These are phyloP conservation scores for Beauveria bassiana DNA, from an alignment of 2,329 filamentous ascomycete species.

Conservation along the genomic window DNA sequence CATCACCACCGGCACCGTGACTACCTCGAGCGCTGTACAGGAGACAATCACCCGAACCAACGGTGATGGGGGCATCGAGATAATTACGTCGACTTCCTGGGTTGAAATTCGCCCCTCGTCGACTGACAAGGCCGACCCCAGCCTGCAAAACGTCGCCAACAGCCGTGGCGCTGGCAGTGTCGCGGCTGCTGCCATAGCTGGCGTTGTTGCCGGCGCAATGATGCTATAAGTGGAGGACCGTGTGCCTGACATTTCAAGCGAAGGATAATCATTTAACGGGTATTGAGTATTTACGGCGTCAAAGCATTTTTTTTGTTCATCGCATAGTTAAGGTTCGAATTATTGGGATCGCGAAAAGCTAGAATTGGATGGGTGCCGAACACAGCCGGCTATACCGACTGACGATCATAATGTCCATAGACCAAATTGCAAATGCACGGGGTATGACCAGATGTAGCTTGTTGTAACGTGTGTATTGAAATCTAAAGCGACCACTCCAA, in stretches of 20 bases:
- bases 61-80: constrained; percentile 34
- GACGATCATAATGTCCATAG: constrained; percentile 9
- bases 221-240: constrained; percentile 17
- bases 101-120: constrained; percentile 35
- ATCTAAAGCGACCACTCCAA: not conserved
- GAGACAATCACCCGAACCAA: constrained; percentile 39
- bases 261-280: not conserved
- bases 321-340: not conserved
- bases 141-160: constrained; percentile 30
- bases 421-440: constrained; percentile 6
- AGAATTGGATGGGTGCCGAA: constrained; percentile 6
- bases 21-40: constrained; percentile 28
- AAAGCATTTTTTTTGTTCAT: not conserved
- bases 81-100: constrained; percentile 42
- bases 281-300: not conserved
- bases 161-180: not conserved
- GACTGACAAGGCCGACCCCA: constrained; percentile 22
- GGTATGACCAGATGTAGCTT: not conserved
- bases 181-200: constrained; percentile 12
- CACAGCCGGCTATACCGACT: constrained; percentile 2
- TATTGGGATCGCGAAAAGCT: constrained; percentile 4
- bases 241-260: not conserved
- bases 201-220: constrained; percentile 21
- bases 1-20: constrained; percentile 26
- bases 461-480: not conserved